Percentiles rank a stretch among this genome's conserved stretches.
Conservation (phyloP, 2,329 filamentous ascomycete genomes). For the Botrytis sinoallii region DNA sequence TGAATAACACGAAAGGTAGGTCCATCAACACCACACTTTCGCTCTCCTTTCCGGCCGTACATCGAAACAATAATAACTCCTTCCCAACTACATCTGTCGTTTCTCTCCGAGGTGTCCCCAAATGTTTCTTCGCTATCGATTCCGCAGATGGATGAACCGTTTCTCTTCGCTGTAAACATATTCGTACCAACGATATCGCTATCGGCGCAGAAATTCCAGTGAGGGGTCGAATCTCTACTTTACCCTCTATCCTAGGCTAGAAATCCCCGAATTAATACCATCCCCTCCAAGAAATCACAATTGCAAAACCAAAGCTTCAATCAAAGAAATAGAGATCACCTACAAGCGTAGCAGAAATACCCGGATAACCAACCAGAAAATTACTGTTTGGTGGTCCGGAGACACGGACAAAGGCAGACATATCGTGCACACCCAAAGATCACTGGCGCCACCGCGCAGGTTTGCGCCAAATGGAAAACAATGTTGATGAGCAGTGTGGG, state of each 20-base stretch:
- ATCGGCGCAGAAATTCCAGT: conserved; percentile 85
- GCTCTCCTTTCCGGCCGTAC: conserved; percentile 75
- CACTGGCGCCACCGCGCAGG: conserved; percentile 35
- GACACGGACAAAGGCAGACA: conserved; percentile 87
- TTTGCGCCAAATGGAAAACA: conserved; percentile 32
- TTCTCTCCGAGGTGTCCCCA: conserved; percentile 87
- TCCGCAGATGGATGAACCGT: conserved; percentile 96
- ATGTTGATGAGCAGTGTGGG: conserved; percentile 26
- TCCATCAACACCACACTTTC: conserved; percentile 95
- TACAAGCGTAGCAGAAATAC: conserved; percentile 95
- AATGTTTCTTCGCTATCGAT: conserved; percentile 85
- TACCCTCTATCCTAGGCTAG: conserved; percentile 96
- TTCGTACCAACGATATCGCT: conserved; percentile 86
- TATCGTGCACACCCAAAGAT: conserved; percentile 41
- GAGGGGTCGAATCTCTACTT: conserved; percentile 90
- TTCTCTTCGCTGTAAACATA: conserved; percentile 89
- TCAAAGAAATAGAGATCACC: conserved; percentile 42
- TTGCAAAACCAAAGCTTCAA: conserved; percentile 18
- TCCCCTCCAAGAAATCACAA: conserved; percentile 23
- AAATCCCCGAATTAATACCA: conserved; percentile 7
- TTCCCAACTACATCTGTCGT: conserved; percentile 91
- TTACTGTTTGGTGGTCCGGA: conserved; percentile 96
- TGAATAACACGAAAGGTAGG: conserved; percentile 93
- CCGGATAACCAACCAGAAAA: conserved; percentile 94
- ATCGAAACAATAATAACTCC: conserved; percentile 88